These are phyloP conservation scores for Saccharum spontaneum DNA, from an alignment of 176 grass and related monocot species.

Conservation along the genomic window DNA sequence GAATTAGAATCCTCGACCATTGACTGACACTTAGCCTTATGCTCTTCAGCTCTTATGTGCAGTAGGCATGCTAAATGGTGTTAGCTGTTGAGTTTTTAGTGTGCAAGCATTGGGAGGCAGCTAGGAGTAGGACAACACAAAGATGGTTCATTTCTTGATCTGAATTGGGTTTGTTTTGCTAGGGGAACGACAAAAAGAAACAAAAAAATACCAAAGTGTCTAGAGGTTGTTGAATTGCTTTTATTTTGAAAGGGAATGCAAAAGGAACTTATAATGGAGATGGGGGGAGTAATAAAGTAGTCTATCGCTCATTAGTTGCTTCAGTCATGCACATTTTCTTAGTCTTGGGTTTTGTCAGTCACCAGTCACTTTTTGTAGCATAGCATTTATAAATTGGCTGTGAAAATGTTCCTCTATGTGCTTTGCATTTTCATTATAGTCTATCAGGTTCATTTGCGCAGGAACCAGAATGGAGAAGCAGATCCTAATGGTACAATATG, in stretches of 20 bases:
- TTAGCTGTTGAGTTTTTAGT: neutral
- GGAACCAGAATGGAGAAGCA: conserved; percentile 78
- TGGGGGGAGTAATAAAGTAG: neutral
- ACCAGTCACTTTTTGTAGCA: neutral
- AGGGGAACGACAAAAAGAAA: neutral
- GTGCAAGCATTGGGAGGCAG: neutral
- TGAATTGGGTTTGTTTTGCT: neutral
- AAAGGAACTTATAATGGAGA: neutral
- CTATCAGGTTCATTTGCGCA: conserved; percentile 91
- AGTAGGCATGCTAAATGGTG: neutral
- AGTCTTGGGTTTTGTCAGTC: neutral
- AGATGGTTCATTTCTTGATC: neutral
- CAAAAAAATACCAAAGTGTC: neutral
- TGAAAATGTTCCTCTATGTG: neutral
- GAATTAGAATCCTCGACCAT: neutral
- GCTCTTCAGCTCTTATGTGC: neutral
- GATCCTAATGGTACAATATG: conserved; percentile 80
- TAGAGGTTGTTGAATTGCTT: neutral
- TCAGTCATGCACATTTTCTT: neutral
- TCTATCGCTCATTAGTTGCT: neutral
- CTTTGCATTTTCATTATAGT: conserved; percentile 67
- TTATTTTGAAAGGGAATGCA: neutral
- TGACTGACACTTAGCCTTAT: neutral
- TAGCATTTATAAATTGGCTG: neutral
- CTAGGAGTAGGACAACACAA: neutral